Conservation (phyloP, 306 rosid genomes). For the Rosa lucieae region DNA sequence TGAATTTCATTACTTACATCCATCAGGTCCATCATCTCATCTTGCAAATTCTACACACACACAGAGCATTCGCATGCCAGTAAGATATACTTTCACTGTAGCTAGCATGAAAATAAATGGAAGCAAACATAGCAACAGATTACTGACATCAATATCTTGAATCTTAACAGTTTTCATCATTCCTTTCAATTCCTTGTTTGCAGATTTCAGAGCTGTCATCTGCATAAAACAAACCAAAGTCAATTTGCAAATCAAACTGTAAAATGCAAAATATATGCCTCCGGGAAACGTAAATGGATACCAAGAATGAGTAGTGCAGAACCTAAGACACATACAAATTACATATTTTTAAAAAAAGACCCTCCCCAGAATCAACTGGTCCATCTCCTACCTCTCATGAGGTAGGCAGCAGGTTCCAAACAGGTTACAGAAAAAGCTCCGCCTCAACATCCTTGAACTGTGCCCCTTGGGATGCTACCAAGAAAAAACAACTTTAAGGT, state of each 20-base stretch:
- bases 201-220: conserved; percentile 96
- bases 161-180: conserved; percentile 99
- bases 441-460: conserved; percentile 53
- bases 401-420: conserved; percentile 87
- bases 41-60: conserved; percentile 78
- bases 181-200: conserved; percentile 95
- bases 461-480: conserved; percentile 75
- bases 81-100: conserved; percentile 14
- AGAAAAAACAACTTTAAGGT: conserved; percentile 69
- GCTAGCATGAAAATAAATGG: conserved; percentile 23
- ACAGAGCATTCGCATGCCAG: conserved; percentile 11
- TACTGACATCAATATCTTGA: conserved; percentile 87
- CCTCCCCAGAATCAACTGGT: conserved; percentile 51
- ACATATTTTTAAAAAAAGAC: conserved; percentile 17
- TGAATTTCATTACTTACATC: conserved; percentile 92
- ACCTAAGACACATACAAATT: conserved; percentile 20
- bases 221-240: conserved; percentile 32
- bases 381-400: conserved; percentile 78
- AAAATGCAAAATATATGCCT: conserved; percentile 14
- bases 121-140: conserved; percentile 25
- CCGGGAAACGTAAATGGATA: conserved; percentile 27
- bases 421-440: conserved; percentile 74
- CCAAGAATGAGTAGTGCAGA: conserved; percentile 20
- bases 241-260: conserved; percentile 11
- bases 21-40: conserved; percentile 99